Evolutionary conservation across 139 green algal genomes (phyloP).

Genomic region (Monoraphidium neglectum): DNA sequence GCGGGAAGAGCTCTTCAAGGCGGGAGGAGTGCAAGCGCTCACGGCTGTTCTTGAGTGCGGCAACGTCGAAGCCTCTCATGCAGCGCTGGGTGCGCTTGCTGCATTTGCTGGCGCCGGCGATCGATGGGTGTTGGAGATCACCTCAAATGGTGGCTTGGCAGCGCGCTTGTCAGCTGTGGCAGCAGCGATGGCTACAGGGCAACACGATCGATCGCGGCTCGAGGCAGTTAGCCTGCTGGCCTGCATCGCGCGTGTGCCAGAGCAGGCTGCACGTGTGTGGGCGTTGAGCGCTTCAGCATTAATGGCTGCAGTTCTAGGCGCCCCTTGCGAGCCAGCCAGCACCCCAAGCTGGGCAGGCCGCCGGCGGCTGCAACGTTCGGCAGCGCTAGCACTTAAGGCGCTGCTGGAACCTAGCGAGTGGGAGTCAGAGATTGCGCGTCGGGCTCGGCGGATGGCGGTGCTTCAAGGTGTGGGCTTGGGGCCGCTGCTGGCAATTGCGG

Average conservation of each 20-base stretch:
- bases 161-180: slow-evolving; percentile 27
- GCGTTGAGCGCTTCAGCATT: slow-evolving; percentile 4
- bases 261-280: slow-evolving; percentile 1
- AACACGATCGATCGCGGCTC: slow-evolving; percentile 45
- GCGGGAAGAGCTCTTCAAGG: slow-evolving; percentile 50
- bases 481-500: not conserved
- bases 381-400: slow-evolving; percentile 25
- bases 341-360: slow-evolving; percentile 25
- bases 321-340: slow-evolving; percentile 16
- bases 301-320: slow-evolving; percentile 7
- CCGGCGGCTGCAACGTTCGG: slow-evolving; percentile 23
- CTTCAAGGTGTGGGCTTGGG: not conserved
- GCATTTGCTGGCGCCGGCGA: not conserved
- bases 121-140: not conserved
- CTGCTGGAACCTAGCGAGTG: slow-evolving; percentile 51
- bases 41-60: slow-evolving; percentile 33
- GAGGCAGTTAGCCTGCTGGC: slow-evolving; percentile 41
- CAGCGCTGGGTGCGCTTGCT: slow-evolving; percentile 24
- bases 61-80: slow-evolving; percentile 22
- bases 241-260: slow-evolving; percentile 8
- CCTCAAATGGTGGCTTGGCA: not conserved
- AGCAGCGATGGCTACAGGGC: slow-evolving; percentile 16
- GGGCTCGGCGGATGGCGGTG: slow-evolving; percentile 7
- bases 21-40: slow-evolving; percentile 11
- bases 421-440: slow-evolving; percentile 19